phyloP scores from a whole-genome alignment of 306 rosid species.

The Prosopis cineraria region DNA sequence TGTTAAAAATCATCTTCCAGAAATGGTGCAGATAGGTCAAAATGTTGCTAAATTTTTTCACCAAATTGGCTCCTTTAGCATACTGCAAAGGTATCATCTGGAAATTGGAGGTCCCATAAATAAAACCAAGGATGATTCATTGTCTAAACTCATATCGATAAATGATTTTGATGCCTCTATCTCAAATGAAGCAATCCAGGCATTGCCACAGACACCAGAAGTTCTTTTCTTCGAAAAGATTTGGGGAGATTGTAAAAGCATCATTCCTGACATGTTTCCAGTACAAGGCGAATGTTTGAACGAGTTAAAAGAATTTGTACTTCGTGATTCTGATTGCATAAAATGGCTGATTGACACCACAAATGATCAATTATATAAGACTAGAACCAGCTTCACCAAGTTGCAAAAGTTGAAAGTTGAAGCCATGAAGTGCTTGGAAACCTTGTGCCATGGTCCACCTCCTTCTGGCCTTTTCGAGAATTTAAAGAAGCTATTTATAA shows the following conservation, averaged over 20 bases:
- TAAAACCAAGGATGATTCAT: background rate
- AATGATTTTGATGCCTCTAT: background rate
- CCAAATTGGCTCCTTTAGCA: background rate
- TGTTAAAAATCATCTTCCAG: background rate
- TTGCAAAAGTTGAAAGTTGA: background rate
- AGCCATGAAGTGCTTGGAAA: background rate
- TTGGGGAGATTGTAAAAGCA: background rate
- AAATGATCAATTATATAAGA: background rate
- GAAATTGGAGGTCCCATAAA: background rate
- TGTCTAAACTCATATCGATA: background rate
- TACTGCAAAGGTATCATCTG: background rate
- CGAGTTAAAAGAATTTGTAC: background rate
- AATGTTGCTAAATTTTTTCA: background rate
- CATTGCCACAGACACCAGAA: background rate
- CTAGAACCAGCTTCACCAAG: background rate
- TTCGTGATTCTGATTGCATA: background rate
- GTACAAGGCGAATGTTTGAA: background rate
- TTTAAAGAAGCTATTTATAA: background rate
- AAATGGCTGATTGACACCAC: conserved; percentile 1
- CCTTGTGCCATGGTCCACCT: background rate
- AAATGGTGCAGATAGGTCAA: background rate
- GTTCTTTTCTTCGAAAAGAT: background rate
- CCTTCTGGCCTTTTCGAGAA: background rate
- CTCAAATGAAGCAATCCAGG: background rate
- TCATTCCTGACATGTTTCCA: conserved; percentile 1